Base-by-base conservation (phyloP, 1,284 basidiomycete genomes). In the Uromyces viciae-fabae region DNA sequence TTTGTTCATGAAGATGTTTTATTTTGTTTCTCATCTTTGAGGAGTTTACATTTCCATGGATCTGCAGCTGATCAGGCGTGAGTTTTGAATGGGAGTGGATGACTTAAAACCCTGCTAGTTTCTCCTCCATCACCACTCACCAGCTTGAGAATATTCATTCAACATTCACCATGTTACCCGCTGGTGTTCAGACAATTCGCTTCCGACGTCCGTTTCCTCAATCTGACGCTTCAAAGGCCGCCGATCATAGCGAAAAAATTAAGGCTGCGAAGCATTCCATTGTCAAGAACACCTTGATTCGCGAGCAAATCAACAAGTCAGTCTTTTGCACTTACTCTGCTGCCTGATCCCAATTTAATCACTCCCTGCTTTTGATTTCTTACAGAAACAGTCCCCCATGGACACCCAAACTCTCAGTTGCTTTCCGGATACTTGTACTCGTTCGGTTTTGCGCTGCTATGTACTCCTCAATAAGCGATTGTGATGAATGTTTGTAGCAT, bases 401-500 rank as follows among this genome's bases (percentile, higher is more conserved):
- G 91, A 89, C 90, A 77, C 94, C 95, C 46, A 90, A 90, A 81
- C 92, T 95, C 83, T 92, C 91, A 25, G 87, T 93, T 15, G 94
- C 94, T 9, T 88, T 98, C 82, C 90, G 95, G 68, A 89, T 96
- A 62, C 86, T 98, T 58, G 87, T 97, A 69, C 89, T 98, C 56
- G 86, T 95, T 25, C 90, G 96, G 36, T 89, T 95, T 62, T 88
- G 90, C n/a, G 91, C 90, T 2, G 96, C 95, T 3, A 96, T 98
- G 93, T 98, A 95, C 85, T 90, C 92, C n/a, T 93, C 94, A 83
- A 93, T 98, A 82, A 90, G 92, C 83, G 97, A 99, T 86, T 99
- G 97, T 84, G 97, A 99, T 85, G 97, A 99, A 90, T 94, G 95
- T 94, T 82, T 82, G 88, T 82, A 56, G n/a, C 52, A 52, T 25